Conservation (phyloP, 345 rosid species). For the Salix caprea region DNA sequence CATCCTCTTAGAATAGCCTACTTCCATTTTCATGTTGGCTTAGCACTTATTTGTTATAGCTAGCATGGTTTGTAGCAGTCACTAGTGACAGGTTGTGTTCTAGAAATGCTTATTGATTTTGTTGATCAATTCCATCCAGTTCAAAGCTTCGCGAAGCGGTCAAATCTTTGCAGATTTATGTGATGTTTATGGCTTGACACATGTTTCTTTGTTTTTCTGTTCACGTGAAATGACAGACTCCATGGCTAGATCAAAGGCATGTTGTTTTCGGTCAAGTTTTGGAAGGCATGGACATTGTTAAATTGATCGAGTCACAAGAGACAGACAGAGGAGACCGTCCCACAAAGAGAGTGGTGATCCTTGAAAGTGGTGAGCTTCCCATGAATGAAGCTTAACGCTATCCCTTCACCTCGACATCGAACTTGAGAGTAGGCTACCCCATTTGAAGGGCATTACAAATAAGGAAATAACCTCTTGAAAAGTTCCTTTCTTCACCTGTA, state of each 20-base stretch:
- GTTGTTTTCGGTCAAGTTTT: slow-evolving; percentile 95
- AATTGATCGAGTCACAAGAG: slow-evolving; percentile 70
- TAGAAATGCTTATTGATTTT: background rate
- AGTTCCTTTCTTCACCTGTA: slow-evolving; percentile 5
- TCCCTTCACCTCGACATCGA: background rate
- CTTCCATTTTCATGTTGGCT: background rate
- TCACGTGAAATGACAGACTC: slow-evolving; percentile 54
- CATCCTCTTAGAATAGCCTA: background rate
- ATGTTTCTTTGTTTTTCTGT: background rate
- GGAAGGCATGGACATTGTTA: slow-evolving; percentile 90
- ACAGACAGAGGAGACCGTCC: slow-evolving; percentile 98
- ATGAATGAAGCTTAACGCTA: slow-evolving; percentile 40
- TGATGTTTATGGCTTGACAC: background rate
- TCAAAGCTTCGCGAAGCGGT: background rate
- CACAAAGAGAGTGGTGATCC: slow-evolving; percentile 70
- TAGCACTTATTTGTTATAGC: background rate
- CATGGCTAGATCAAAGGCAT: slow-evolving; percentile 93
- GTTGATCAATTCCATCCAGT: background rate
- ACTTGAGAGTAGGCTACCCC: slow-evolving; percentile 2
- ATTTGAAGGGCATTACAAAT: background rate
- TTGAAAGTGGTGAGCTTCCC: slow-evolving; percentile 92
- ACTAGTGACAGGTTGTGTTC: background rate
- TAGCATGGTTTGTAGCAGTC: background rate
- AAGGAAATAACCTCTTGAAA: background rate
- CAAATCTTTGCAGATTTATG: background rate